Evolutionary conservation across 306 rosid genomes (phyloP), one percentile per base, ranked within the genome.

Genomic region (Cucumis melo): DNA sequence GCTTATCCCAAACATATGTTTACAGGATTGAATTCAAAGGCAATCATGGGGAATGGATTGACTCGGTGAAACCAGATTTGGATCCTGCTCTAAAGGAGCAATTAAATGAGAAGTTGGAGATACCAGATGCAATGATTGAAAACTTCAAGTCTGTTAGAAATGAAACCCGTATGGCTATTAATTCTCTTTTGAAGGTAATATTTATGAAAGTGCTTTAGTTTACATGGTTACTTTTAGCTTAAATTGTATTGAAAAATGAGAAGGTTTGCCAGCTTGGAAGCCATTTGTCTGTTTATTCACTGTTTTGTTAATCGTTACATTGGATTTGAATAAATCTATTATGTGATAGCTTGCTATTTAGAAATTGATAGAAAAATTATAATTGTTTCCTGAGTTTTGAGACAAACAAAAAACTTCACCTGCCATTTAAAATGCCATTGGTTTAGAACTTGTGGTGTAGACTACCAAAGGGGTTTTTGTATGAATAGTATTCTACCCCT

Each of bases 151-250:
- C 87, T 77, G 85, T 90, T 74, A 89, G 91, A 84, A 84, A 82
- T 77, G 98, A 90, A 88, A 78, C 88, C 84, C 96, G 88, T 36
- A 61, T 78, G 57, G 96, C 98, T 64, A 17, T 92, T 73, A 85
- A 84, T 84, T 80, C 86, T 77, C 91, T 95, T 27, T 78, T 95
- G 88, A 92, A 90, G 99, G 99, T 95, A 86, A 77, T 77, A 6
- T 17, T 77, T 80, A 63, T 71, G 14, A 41, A 42, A 39, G 60
- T 42, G 68, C 51, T 63, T 64, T 53, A 51, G 71, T 44, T 27
- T 66, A 23, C 24, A 53, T 38, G 23, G 16, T 55, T 76, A 41
- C 64, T 39, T 3, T 7, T 53, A 16, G 41, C 57, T 41, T 21
- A 42, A 34, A 4, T 72, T 72, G 19, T 29, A 23, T 23, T 24